These are phyloP conservation scores for Diaporthe velutina DNA, from an alignment of 2,329 filamentous ascomycete genomes.

Conservation along the genomic window DNA sequence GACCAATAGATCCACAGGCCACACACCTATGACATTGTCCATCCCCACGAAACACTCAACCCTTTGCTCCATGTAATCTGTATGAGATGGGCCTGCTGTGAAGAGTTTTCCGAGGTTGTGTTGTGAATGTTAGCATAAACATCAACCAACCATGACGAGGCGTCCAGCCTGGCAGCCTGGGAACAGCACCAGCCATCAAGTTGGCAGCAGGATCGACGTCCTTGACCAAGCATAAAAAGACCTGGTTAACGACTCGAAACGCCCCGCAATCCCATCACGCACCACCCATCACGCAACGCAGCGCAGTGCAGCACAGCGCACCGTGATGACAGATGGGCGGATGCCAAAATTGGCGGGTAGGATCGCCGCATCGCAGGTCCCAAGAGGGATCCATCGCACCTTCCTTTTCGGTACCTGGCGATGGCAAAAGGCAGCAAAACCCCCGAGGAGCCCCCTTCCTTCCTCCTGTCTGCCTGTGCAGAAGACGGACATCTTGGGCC, in stretches of 20 bases:
- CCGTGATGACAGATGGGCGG: not conserved
- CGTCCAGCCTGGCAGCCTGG: too few species aligned
- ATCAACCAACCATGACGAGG: not conserved
- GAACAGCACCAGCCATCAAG: not conserved
- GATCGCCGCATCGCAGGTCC: conserved; percentile 7
- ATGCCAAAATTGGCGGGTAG: not conserved
- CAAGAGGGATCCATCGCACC: conserved; percentile 9
- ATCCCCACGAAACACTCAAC: conserved; percentile 18
- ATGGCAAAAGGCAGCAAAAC: conserved; percentile 3
- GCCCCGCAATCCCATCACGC: conserved; percentile 20
- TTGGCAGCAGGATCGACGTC: not conserved
- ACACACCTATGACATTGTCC: conserved; percentile 4
- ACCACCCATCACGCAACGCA: conserved; percentile 24
- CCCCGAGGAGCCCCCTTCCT: conserved; percentile 1
- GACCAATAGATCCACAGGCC: conserved; percentile 21
- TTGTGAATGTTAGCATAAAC: not conserved
- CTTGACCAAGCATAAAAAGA: not conserved
- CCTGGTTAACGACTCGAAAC: conserved; percentile 3
- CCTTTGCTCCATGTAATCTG: conserved; percentile 23
- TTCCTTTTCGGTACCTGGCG: conserved; percentile 12
- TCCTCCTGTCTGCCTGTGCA: not conserved
- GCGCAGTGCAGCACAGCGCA: conserved; percentile 1
- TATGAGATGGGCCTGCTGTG: not conserved
- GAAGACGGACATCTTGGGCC: not conserved
- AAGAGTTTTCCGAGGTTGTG: conserved; percentile 8